Conservation (phyloP, 768 basidiomycete species). For the Hypholoma fasciculare region DNA sequence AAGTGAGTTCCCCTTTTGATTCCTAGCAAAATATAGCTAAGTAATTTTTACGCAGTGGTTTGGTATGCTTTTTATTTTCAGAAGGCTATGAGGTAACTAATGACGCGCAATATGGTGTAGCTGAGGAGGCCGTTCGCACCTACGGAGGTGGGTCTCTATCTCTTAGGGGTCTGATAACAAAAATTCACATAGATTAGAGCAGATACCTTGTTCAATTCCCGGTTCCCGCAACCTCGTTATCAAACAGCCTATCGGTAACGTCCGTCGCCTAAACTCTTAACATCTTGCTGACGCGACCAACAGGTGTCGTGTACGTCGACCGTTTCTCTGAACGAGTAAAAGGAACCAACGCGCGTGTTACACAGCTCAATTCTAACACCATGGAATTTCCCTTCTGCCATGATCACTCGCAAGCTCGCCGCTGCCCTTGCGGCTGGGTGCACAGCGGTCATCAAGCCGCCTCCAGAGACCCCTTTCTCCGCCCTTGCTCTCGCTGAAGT, state of each 20-base stretch:
- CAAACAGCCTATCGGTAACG: constrained; percentile 87
- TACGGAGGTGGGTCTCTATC: constrained; percentile 68
- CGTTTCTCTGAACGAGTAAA: neutral
- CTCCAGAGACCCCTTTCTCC: constrained; percentile 94
- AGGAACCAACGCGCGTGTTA: neutral
- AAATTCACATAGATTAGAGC: constrained; percentile 46
- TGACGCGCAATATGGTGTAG: constrained; percentile 35
- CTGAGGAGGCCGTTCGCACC: constrained; percentile 88
- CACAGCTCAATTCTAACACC: constrained; percentile 76
- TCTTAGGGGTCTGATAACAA: neutral
- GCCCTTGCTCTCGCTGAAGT: constrained; percentile 91
- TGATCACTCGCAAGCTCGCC: constrained; percentile 90
- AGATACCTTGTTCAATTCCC: constrained; percentile 74
- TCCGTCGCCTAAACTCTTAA: neutral
- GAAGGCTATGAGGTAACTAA: neutral
- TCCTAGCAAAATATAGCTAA: neutral
- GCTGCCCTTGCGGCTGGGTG: constrained; percentile 96
- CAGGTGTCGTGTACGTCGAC: constrained; percentile 41
- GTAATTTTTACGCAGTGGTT: constrained; percentile 60
- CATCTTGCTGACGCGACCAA: constrained; percentile 1
- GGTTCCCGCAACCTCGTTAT: constrained; percentile 83
- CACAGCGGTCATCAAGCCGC: constrained; percentile 92
- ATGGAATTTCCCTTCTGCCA: constrained; percentile 95
- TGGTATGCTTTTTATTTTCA: constrained; percentile 44
- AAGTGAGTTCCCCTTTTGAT: constrained; percentile 43